Conservation (phyloP, 768 basidiomycete genomes). For the Tulasnella sp. region DNA sequence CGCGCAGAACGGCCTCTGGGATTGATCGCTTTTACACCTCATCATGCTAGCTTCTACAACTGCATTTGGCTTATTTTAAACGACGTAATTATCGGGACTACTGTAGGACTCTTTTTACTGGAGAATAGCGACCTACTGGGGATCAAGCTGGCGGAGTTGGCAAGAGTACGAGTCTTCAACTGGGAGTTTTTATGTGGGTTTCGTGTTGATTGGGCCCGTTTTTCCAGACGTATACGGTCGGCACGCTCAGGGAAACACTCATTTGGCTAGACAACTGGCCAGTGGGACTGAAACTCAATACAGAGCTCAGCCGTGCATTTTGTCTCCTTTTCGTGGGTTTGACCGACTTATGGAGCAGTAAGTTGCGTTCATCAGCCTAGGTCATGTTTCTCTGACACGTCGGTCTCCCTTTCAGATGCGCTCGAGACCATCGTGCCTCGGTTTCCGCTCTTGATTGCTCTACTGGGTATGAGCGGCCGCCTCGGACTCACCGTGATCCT, state of each 20-base stretch:
- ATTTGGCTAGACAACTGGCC: constrained; percentile 94
- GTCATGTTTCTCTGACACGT: not conserved
- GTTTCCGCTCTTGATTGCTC: constrained; percentile 18
- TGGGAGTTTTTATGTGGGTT: constrained; percentile 7
- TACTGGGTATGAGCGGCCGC: constrained; percentile 28
- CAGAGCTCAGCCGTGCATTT: constrained; percentile 82
- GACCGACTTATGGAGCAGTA: constrained; percentile 66
- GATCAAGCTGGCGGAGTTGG: constrained; percentile 29
- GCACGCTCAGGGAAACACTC: constrained; percentile 46
- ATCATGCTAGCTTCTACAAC: constrained; percentile 67
- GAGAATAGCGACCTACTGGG: constrained; percentile 54
- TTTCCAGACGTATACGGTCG: constrained; percentile 37
- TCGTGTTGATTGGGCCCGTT: not conserved
- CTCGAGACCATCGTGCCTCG: constrained; percentile 31
- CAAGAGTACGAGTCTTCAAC: constrained; percentile 35
- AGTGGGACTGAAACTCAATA: constrained; percentile 90
- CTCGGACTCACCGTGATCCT: constrained; percentile 49
- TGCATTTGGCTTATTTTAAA: constrained; percentile 86
- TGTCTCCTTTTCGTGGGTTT: constrained; percentile 60
- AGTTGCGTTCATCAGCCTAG: constrained; percentile 28
- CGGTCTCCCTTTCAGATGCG: constrained; percentile 23
- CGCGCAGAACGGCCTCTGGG: not conserved
- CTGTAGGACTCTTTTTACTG: constrained; percentile 59
- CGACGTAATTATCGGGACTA: constrained; percentile 77
- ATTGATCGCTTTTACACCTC: not conserved